These are phyloP conservation scores for Fraxinus nigra DNA, from an alignment of 305 asterid species.

Conservation along the genomic window DNA sequence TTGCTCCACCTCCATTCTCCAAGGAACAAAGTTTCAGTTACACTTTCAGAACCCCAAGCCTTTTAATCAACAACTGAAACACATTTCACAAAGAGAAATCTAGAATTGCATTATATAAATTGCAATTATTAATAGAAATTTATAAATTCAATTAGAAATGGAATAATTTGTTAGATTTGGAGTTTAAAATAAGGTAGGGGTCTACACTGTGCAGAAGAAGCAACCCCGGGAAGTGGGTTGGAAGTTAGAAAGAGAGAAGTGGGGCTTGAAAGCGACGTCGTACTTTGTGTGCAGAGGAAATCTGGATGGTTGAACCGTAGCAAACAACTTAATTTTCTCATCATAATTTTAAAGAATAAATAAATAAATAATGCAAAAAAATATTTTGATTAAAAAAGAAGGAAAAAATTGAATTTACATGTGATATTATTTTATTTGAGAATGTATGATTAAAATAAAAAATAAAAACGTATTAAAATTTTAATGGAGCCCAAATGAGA, in stretches of 20 bases:
- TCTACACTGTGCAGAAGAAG: constrained; percentile 29
- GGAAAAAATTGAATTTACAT: too few species aligned
- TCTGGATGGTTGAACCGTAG: not conserved
- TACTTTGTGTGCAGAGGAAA: not conserved
- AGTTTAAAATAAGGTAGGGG: constrained; percentile 13
- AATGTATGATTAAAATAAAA: too few species aligned
- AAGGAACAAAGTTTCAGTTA: constrained; percentile 10
- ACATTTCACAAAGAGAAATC: not conserved
- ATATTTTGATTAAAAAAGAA: too few species aligned
- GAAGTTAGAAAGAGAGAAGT: not conserved
- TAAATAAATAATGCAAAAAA: too few species aligned
- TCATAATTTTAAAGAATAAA: too few species aligned
- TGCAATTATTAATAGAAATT: not conserved
- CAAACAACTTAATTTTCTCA: not conserved
- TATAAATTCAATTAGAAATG: not conserved
- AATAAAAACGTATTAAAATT: too few species aligned
- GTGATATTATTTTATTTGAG: too few species aligned
- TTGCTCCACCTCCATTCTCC: constrained; percentile 52
- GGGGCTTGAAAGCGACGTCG: constrained; percentile 2
- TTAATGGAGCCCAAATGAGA: too few species aligned
- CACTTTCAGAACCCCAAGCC: constrained; percentile 3
- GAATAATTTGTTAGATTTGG: constrained; percentile 17
- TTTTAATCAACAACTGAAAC: not conserved
- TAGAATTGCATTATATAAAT: not conserved
- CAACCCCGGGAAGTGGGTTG: constrained; percentile 35